Evolutionary conservation across 768 basidiomycete genomes (phyloP), one percentile per base, ranked within the genome.

Genomic region (Psilocybe azurescens): DNA sequence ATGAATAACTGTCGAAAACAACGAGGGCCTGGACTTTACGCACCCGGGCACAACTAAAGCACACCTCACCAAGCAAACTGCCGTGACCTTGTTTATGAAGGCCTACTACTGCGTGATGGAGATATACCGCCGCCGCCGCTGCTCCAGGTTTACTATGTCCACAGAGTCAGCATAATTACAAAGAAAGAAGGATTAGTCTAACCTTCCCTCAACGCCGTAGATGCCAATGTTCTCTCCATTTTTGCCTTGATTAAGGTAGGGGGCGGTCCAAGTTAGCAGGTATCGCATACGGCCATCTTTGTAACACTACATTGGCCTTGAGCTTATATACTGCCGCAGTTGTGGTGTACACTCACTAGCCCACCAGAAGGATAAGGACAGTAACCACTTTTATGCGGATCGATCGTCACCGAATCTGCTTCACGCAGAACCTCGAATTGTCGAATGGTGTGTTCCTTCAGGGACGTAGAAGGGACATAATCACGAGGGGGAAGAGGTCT

Each of bases 141-240:
- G 82, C 82, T 46, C 81, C 82, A 10, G 82, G 80, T 72, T 83
- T 83, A 62, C 82, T 83, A 58, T 20, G 9, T 59, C 44, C 18
- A 28, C 28, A 6, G 28, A 51, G 8, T 49, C 1, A 10, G 20
- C 3, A 18, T 18, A 3, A 18, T 41, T 1, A 8, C 29, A 20
- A 36, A 29, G 0, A 24, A n/a, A 24, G 9, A 16, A 50, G 5
- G 10, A 46, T 33, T 52, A 57, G 24, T 59, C 74, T 41, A 36
- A 81, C 82, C 81, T 83, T 59, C 82, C 82, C 65, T 83, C 81
- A 28, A 84, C 69, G 2, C 82, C 83, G 61, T 81, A 82, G 0
- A 77, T 66, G 0, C 82, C 82, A 29, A 83, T 79, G 53, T 68
- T 77, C 56, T 74, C 75, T 0, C 52, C 73, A 16, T 59, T 63